Evolutionary conservation across 1,139 yeast species (phyloP), one percentile per base, ranked within the genome.

Genomic region (Diutina sp.): DNA sequence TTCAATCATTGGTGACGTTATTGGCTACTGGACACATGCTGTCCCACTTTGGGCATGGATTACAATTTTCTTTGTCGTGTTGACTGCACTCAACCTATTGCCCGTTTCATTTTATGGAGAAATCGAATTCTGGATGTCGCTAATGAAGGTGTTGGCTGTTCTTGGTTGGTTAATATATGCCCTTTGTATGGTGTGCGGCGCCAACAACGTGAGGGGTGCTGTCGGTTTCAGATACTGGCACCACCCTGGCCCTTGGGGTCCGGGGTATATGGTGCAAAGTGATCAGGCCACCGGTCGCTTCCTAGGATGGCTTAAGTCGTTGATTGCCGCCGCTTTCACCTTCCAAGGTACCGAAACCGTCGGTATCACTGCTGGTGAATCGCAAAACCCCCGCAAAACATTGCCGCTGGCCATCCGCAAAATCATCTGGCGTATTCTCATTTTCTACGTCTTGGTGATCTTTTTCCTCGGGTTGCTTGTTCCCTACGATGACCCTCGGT

Each of bases 161-260:
- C 30, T 38, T 4, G 54, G 54, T 3, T 51, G 44, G 46, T 21
- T 51, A 8, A 51, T 51, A 29, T 51, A 51, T n/a, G 54, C 54
- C n/a, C 28, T 51, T 8, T 16, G 28, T 21, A 60, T 61, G 63
- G 88, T 84, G 32, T 83, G 89, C 66, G 95, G 95, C 62, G 89
- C 85, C 12, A 85, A 87, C 57, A 62, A 69, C 53, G 76, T 80
- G 16, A 21, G n/a, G 6, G 90, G 90, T 18, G 87, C 90, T 16
- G 79, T 87, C 54, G 95, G 93, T 7, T 87, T 86, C 76, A 78
- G 90, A 68, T 90, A 90, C 73, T 91, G 97, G 97, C 83, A 91
- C 70, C 73, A 90, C 66, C 97, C 97, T 3, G 97, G 97, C 56
- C 85, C 97, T 1, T 89, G 80, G 84, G 90, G 89, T 60, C 78